Percentiles rank a stretch among this genome's conserved stretches.
These are phyloP conservation scores for Pythium aquatile DNA, from an alignment of 352 stramenopile species.

Conservation along the genomic window DNA sequence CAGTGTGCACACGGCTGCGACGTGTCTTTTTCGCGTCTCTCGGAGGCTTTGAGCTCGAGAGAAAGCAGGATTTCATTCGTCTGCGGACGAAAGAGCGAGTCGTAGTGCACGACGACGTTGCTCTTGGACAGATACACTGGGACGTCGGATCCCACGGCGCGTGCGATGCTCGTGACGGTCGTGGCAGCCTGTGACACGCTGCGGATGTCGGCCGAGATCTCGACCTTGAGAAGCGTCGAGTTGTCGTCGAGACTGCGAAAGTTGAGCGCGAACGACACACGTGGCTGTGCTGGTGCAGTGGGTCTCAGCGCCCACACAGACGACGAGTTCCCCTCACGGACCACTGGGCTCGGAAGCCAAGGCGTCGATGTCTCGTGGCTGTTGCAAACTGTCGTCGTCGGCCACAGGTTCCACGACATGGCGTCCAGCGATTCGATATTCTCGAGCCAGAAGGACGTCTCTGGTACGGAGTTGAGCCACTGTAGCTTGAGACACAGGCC, in stretches of 20 bases:
- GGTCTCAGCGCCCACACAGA: slow-evolving; percentile 44
- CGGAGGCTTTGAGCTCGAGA: slow-evolving; percentile 36
- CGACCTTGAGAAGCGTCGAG: slow-evolving; percentile 45
- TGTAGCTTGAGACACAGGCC: slow-evolving; percentile 43
- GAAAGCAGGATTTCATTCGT: slow-evolving; percentile 41
- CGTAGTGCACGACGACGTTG: slow-evolving; percentile 50
- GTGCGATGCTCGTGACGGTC: slow-evolving; percentile 59
- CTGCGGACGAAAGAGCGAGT: slow-evolving; percentile 30
- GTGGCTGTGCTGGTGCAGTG: slow-evolving; percentile 15
- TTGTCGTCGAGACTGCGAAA: slow-evolving; percentile 47
- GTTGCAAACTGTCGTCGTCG: slow-evolving; percentile 31
- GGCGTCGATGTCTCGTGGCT: slow-evolving; percentile 19
- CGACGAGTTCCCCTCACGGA: slow-evolving; percentile 27
- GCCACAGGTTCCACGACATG: slow-evolving; percentile 46
- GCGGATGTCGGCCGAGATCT: slow-evolving; percentile 45
- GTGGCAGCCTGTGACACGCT: slow-evolving; percentile 39
- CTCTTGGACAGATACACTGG: slow-evolving; percentile 34
- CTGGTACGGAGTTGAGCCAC: slow-evolving; percentile 35
- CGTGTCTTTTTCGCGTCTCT: slow-evolving; percentile 39
- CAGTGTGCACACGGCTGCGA: slow-evolving; percentile 52
- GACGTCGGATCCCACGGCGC: slow-evolving; percentile 5
- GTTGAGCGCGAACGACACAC: slow-evolving; percentile 47
- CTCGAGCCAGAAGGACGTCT: slow-evolving; percentile 49
- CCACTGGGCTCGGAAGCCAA: slow-evolving; percentile 25
- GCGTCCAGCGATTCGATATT: slow-evolving; percentile 44